These are phyloP conservation scores for Triadica sebifera DNA, from an alignment of 345 rosid genomes.

Conservation along the genomic window DNA sequence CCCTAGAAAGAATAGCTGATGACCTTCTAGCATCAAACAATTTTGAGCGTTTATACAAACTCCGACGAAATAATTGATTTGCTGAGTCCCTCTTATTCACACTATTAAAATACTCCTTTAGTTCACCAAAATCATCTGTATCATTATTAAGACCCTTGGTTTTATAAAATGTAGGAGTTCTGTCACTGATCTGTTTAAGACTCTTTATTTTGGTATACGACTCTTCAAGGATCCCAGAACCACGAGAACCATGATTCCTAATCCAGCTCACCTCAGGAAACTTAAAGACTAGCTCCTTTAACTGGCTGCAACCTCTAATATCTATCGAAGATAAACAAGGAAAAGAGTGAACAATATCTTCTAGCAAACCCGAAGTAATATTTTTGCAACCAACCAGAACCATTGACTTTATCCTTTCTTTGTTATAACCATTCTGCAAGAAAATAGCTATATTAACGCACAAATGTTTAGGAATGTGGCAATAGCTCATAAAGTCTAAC, in stretches of 20 bases:
- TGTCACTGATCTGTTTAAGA: constrained; percentile 63
- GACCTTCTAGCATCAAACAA: constrained; percentile 90
- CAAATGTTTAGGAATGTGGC: constrained; percentile 5
- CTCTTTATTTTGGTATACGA: constrained; percentile 54
- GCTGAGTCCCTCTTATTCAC: constrained; percentile 91
- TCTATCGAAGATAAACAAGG: constrained; percentile 68
- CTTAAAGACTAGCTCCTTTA: constrained; percentile 55
- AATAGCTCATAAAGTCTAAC: not conserved
- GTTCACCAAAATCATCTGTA: constrained; percentile 82
- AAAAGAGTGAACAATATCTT: constrained; percentile 59
- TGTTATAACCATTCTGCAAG: constrained; percentile 78
- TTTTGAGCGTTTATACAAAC: constrained; percentile 89
- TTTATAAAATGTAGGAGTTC: constrained; percentile 35
- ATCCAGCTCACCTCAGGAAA: constrained; percentile 66
- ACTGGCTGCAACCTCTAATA: constrained; percentile 85
- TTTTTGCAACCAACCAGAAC: constrained; percentile 76
- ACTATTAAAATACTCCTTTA: constrained; percentile 93
- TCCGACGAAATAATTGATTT: constrained; percentile 74
- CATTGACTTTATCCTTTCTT: constrained; percentile 65
- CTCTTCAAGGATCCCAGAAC: constrained; percentile 40
- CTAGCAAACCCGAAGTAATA: constrained; percentile 59
- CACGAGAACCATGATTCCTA: constrained; percentile 41
- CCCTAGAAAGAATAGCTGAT: constrained; percentile 86
- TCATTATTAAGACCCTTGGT: constrained; percentile 44
- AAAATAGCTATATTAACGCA: constrained; percentile 30